Evolutionary conservation across 2,329 filamentous ascomycete genomes (phyloP).

Genomic region (Colletotrichum lini): DNA sequence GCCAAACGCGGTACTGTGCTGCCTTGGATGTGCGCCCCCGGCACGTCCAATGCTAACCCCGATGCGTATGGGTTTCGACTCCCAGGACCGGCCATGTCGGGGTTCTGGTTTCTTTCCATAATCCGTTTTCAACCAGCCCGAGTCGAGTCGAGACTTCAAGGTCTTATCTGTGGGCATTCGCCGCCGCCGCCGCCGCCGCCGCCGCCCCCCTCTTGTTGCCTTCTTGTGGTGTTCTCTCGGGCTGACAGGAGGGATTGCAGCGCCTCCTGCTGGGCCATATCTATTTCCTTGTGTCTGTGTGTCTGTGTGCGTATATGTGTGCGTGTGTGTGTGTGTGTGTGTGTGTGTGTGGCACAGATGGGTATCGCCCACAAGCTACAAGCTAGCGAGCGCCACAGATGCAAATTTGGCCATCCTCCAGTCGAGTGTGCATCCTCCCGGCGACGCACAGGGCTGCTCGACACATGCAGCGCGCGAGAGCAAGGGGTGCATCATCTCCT

Average conservation of each 20-base stretch:
- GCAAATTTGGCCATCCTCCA: conserved; percentile 12
- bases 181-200: not conserved
- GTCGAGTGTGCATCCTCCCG: not conserved
- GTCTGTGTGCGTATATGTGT: too few relatives aligned
- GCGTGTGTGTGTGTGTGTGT: too few relatives aligned
- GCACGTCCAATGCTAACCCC: conserved; percentile 2
- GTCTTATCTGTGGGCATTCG: not conserved
- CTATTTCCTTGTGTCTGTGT: conserved; percentile 7
- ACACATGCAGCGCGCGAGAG: conserved; percentile 3
- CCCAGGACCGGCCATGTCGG: not conserved
- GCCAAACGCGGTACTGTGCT: not conserved
- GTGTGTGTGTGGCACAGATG: conserved; percentile 8
- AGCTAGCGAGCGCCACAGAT: conserved; percentile 30
- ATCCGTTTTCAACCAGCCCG: not conserved
- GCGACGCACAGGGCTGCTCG: conserved; percentile 22
- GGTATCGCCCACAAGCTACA: conserved; percentile 1
- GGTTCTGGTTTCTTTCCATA: not conserved
- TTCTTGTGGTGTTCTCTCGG: not conserved
- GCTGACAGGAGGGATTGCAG: not conserved
- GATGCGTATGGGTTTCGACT: conserved; percentile 1
- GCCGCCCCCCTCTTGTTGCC: too few relatives aligned
- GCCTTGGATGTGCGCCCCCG: not conserved
- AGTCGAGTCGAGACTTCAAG: not conserved
- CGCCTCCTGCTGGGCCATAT: not conserved
- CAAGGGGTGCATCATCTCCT: conserved; percentile 15